Evolutionary conservation across 148 eudicot species (phyloP), one percentile per base, ranked within the genome.

Genomic region (Oxyria digyna): DNA sequence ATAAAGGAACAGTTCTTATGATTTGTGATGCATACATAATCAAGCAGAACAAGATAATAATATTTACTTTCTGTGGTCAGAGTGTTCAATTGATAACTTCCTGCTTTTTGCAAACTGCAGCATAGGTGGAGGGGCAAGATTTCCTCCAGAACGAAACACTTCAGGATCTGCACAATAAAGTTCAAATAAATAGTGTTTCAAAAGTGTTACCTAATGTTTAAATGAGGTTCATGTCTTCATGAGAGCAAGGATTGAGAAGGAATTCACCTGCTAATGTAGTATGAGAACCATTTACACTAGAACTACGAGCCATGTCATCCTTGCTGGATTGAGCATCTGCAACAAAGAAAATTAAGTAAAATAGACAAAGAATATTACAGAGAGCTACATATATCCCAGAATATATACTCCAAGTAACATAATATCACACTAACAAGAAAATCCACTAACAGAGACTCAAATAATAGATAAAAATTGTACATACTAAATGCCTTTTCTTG

Each of bases 61-160:
- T 29, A 1, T 27, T 29, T 59, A 94, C 98, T 81, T 89, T 82
- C 91, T 81, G 42, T 81, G 78, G 26, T 89, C 96, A 73, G 95
- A 84, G 24, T 91, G 87, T 78, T 89, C 96, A 68, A 74, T 26
- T 15, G 96, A 89, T 68, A 86, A 68, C 80, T 89, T 93, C 76
- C 96, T 87, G 32, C 91, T 79, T 82, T 87, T 93, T 29, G 95
- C 96, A 85, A 84, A 87, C 76, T 85, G 94, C 40, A 84, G 87
- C 78, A 81, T 54, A 18, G 87, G 75, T 35, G 91, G 85, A 67
- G 88, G 78, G 68, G 78, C 78, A 12, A 85, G 77, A 77, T 78
- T 83, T 81, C 82, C 81, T 78, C 87, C 89, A 43, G 92, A 83
- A 74, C 85, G 96, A 57, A 78, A 78, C 74, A 82, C 84, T 74